Percentiles rank a stretch among this genome's conserved stretches.
phyloP scores from a whole-genome alignment of 2,329 filamentous ascomycete genomes.

The Coleophoma crateriformis region DNA sequence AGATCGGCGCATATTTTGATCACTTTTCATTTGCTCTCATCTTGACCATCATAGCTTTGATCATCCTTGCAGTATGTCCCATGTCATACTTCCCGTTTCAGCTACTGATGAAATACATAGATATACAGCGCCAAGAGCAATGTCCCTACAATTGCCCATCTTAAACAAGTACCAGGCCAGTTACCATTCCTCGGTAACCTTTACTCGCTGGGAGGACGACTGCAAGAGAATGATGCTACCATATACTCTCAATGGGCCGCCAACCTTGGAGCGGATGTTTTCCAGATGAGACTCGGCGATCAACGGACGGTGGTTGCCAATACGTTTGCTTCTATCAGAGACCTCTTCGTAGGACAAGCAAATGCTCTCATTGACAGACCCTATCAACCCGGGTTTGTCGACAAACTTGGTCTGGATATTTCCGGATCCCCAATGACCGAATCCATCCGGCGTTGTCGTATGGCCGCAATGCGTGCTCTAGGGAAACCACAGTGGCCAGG shows the following conservation, averaged over 20 bases:
- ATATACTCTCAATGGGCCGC: constrained; percentile 14
- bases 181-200: constrained; percentile 16
- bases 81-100: too few relatives aligned
- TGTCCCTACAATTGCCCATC: constrained; percentile 16
- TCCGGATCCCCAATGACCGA: constrained; percentile 18
- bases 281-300: constrained; percentile 15
- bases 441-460: constrained; percentile 16
- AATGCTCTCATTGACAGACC: constrained; percentile 16
- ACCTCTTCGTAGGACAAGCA: constrained; percentile 15
- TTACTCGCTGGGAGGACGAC: constrained; percentile 12
- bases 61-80: too few relatives aligned
- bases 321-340: constrained; percentile 12
- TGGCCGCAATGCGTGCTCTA: constrained; percentile 15
- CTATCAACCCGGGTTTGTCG: constrained; percentile 17
- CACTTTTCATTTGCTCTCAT: too few relatives aligned
- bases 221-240: constrained; percentile 13
- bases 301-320: constrained; percentile 15
- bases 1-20: too few relatives aligned
- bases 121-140: constrained; percentile 6
- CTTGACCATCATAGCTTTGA: too few relatives aligned
- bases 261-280: constrained; percentile 7
- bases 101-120: too few relatives aligned
- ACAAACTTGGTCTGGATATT: constrained; percentile 17
- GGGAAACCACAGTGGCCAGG: constrained; percentile 17
- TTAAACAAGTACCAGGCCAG: constrained; percentile 10